These are phyloP conservation scores for Salvia rosmarinus DNA, from an alignment of 257 asterid genomes.

Conservation along the genomic window DNA sequence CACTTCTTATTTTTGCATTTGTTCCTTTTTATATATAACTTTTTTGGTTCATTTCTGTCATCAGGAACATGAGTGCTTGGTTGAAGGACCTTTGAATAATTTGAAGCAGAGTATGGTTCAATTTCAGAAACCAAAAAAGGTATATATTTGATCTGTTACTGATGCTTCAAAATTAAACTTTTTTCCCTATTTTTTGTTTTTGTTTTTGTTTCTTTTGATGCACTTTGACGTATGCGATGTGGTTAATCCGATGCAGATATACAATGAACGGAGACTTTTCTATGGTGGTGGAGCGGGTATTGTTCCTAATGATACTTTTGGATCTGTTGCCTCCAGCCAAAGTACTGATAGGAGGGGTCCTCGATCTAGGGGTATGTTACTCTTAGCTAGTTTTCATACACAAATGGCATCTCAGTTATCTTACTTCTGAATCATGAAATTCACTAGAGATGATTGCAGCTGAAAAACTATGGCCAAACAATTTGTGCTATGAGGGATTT, in stretches of 20 bases:
- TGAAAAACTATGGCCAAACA: not conserved
- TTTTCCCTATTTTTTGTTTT: not conserved
- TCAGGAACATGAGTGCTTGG: conserved; percentile 97
- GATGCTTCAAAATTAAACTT: not conserved
- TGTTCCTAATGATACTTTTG: conserved; percentile 72
- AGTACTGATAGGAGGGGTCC: conserved; percentile 78
- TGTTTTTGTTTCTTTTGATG: not conserved
- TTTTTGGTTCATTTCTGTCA: not conserved
- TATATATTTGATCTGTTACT: conserved; percentile 19
- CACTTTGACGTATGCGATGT: conserved; percentile 37
- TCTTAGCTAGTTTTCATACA: conserved; percentile 15
- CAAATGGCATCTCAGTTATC: not conserved
- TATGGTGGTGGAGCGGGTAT: conserved; percentile 92
- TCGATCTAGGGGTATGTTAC: conserved; percentile 76
- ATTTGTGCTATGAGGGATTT: not conserved
- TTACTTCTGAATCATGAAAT: not conserved
- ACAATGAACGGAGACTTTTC: conserved; percentile 85
- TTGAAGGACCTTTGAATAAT: conserved; percentile 97
- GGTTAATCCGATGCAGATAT: conserved; percentile 60
- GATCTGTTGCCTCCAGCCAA: conserved; percentile 59
- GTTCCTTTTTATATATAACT: not conserved
- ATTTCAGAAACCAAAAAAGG: conserved; percentile 99
- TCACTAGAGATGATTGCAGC: not conserved
- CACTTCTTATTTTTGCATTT: not conserved
- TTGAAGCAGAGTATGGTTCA: conserved; percentile 99